Conservation (phyloP, 1,284 basidiomycete species). For the Trametes versicolor region DNA sequence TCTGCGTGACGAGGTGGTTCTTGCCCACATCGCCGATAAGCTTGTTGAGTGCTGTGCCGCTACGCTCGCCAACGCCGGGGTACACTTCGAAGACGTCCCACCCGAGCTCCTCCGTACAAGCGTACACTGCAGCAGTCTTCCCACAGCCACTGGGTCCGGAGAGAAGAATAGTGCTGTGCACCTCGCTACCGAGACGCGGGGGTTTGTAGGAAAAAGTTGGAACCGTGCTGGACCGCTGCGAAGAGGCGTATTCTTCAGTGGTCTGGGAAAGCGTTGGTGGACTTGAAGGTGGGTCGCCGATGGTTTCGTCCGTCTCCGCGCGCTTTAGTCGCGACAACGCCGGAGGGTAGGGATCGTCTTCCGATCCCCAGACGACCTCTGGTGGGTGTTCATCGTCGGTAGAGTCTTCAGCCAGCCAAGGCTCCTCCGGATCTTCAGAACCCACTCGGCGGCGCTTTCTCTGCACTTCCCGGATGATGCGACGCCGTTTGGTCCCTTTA, state of each 20-base stretch:
- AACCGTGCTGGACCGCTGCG: conserved; percentile 9
- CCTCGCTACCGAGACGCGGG: conserved; percentile 52
- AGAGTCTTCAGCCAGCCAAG: conserved; percentile 57
- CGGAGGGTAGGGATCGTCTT: conserved; percentile 37
- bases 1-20: conserved; percentile 82
- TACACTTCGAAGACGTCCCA: conserved; percentile 99
- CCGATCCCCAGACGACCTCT: conserved; percentile 42
- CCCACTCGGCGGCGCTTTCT: conserved; percentile 59
- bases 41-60: conserved; percentile 79
- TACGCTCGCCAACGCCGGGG: conserved; percentile 92
- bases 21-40: conserved; percentile 93
- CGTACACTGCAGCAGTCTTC: conserved; percentile 94
- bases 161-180: conserved; percentile 90
- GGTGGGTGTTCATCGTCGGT: conserved; percentile 47
- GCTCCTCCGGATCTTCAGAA: conserved; percentile 59
- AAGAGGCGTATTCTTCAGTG: conserved; percentile 4
- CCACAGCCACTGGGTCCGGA: conserved; percentile 87
- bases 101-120: conserved; percentile 91
- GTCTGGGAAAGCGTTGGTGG: conserved; percentile 5
- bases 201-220: conserved; percentile 27
- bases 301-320: conserved; percentile 7
- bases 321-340: conserved; percentile 32
- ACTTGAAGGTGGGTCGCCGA: conserved; percentile 4
- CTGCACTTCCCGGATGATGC: conserved; percentile 60
- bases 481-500: conserved; percentile 57